phyloP scores from a whole-genome alignment of 441 rosid species.

The Aquilaria agallochum region DNA sequence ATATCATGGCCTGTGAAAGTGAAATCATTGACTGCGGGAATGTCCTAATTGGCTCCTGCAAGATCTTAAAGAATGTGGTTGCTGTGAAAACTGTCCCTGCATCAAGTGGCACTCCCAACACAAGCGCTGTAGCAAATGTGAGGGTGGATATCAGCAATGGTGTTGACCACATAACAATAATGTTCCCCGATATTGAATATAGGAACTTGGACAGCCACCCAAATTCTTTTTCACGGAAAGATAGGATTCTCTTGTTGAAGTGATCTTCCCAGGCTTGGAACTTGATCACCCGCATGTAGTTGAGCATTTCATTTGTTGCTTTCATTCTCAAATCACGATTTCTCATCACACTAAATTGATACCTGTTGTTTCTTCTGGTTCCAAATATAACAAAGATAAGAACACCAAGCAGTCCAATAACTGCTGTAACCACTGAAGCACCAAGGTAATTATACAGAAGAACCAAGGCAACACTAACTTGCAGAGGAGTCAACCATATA shows the following conservation, averaged over 20 bases:
- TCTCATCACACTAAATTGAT: conserved; percentile 58
- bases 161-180: conserved; percentile 78
- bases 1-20: conserved; percentile 89
- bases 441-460: conserved; percentile 71
- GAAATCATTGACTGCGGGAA: conserved; percentile 97
- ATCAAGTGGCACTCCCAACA: conserved; percentile 66
- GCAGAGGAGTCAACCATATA: conserved; percentile 90
- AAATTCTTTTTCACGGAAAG: conserved; percentile 66
- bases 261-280: conserved; percentile 98
- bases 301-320: conserved; percentile 93
- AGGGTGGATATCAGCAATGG: conserved; percentile 71
- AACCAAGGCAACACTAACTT: conserved; percentile 57
- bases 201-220: conserved; percentile 85
- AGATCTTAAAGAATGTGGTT: conserved; percentile 76
- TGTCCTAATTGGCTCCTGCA: conserved; percentile 87
- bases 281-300: conserved; percentile 89
- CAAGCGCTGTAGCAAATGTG: conserved; percentile 72
- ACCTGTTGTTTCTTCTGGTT: conserved; percentile 64
- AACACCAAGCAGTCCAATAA: conserved; percentile 54
- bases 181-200: conserved; percentile 70
- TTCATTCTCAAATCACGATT: conserved; percentile 88
- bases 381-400: conserved; percentile 50
- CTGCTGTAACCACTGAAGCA: conserved; percentile 43
- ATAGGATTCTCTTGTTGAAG: conserved; percentile 67
- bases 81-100: conserved; percentile 89